phyloP scores from a whole-genome alignment of 306 rosid species.

The Herpetospermum pedunculosum region DNA sequence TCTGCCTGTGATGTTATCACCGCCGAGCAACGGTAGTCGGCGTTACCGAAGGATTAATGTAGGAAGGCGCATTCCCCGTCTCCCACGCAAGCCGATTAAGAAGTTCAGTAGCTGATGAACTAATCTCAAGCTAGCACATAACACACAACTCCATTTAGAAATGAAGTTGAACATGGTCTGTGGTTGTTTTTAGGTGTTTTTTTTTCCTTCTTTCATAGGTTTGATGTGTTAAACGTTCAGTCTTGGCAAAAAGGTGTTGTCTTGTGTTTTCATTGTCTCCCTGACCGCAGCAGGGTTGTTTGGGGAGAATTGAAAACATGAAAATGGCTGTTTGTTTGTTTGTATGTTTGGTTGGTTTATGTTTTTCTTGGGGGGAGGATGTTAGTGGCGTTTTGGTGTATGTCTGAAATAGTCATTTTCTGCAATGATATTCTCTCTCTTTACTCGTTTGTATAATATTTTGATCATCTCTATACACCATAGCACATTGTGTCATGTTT shows the following conservation, averaged over 20 bases:
- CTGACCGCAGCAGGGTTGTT: not conserved
- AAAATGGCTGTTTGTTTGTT: not conserved
- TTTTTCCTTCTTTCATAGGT: not conserved
- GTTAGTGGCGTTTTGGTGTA: not conserved
- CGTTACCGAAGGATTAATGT: not conserved
- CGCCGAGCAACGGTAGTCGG: slow-evolving; percentile 27
- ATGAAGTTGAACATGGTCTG: not conserved
- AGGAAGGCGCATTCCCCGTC: slow-evolving; percentile 10
- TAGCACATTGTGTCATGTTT: too few species aligned
- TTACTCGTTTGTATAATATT: not conserved
- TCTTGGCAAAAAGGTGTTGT: not conserved
- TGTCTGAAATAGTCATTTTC: not conserved
- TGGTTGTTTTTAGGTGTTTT: not conserved
- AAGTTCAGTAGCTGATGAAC: not conserved
- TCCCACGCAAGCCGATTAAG: slow-evolving; percentile 8
- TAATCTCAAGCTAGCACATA: not conserved
- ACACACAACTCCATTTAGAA: not conserved
- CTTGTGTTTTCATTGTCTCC: slow-evolving; percentile 20
- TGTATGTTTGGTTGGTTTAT: not conserved
- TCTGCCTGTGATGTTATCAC: slow-evolving; percentile 20
- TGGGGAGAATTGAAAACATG: slow-evolving; percentile 30
- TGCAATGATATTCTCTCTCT: not conserved
- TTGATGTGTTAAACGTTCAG: not conserved
- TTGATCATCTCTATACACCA: not conserved
- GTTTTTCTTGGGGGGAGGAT: not conserved